A percentile compares a stretch with the other conserved stretches of the same genome.
Evolutionary conservation across 176 grass and related monocot species (phyloP).

Genomic region (Urochloa ruziziensis): DNA sequence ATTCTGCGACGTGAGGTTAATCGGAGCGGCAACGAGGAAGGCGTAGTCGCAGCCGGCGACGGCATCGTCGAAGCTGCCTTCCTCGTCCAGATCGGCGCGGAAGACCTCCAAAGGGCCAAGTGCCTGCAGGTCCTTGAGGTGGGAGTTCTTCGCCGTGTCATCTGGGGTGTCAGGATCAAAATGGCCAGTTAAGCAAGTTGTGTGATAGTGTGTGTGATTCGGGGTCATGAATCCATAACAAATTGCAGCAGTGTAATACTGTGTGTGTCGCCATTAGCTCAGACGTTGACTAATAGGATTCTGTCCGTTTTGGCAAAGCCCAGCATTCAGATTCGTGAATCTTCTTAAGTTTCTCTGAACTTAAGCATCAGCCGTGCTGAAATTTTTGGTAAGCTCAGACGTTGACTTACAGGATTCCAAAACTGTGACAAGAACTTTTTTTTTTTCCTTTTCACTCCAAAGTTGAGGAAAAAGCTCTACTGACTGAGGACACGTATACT

Average conservation of each 20-base stretch:
- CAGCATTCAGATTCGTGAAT: no score
- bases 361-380: no score
- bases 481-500: no score
- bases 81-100: neutral
- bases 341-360: neutral
- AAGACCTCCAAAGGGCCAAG: neutral
- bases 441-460: no score
- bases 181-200: neutral
- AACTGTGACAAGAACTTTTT: no score
- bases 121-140: neutral
- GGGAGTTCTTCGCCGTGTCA: slow-evolving; percentile 18
- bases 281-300: no score
- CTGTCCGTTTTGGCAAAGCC: no score
- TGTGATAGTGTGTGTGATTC: neutral
- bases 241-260: no score
- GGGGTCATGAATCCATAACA: neutral
- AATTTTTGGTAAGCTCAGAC: no score
- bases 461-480: no score
- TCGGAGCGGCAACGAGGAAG: slow-evolving; percentile 47
- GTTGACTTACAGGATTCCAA: no score
- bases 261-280: no score
- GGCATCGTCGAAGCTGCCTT: slow-evolving; percentile 8
- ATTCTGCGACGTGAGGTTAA: slow-evolving; percentile 29
- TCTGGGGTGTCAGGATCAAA: neutral
- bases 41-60: neutral